Conservation (phyloP, 2,329 filamentous ascomycete genomes). For the Hypoxylon sp. region DNA sequence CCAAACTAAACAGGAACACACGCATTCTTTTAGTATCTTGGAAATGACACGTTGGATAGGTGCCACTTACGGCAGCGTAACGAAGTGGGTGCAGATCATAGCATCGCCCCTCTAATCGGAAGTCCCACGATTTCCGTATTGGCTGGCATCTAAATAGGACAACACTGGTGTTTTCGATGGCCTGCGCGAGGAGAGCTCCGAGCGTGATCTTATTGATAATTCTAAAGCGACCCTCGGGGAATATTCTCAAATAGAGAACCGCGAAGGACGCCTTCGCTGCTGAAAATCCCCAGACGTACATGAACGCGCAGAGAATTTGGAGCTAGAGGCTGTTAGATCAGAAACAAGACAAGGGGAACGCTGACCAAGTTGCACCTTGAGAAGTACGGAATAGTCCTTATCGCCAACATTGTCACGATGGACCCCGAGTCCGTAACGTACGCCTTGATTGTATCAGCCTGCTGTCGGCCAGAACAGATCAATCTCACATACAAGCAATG, state of each 20-base stretch:
- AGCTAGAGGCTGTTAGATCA: constrained; percentile 14
- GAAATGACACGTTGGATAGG: background rate
- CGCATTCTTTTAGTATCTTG: background rate
- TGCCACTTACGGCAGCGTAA: constrained; percentile 46
- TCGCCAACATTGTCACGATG: constrained; percentile 23
- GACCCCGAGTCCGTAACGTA: constrained; percentile 25
- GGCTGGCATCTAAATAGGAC: constrained; percentile 45
- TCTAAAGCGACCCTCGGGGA: constrained; percentile 38
- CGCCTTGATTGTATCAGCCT: too few relatives aligned
- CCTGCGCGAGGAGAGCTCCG: constrained; percentile 43
- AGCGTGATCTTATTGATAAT: constrained; percentile 44
- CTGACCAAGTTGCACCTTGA: constrained; percentile 14
- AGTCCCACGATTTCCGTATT: constrained; percentile 41
- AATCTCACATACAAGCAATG: constrained; percentile 32
- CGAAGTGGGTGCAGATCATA: constrained; percentile 45
- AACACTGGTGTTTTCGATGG: constrained; percentile 44
- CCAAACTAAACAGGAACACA: constrained; percentile 28
- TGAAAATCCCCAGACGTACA: constrained; percentile 44
- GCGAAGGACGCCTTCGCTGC: constrained; percentile 48
- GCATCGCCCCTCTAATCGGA: constrained; percentile 38
- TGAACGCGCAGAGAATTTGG: constrained; percentile 39
- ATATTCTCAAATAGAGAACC: constrained; percentile 46
- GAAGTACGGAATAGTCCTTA: constrained; percentile 23
- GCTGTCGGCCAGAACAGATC: too few relatives aligned
- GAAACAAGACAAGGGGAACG: too few relatives aligned